phyloP scores from a whole-genome alignment of 2,329 filamentous ascomycete genomes.

The Botryotinia globosa region DNA sequence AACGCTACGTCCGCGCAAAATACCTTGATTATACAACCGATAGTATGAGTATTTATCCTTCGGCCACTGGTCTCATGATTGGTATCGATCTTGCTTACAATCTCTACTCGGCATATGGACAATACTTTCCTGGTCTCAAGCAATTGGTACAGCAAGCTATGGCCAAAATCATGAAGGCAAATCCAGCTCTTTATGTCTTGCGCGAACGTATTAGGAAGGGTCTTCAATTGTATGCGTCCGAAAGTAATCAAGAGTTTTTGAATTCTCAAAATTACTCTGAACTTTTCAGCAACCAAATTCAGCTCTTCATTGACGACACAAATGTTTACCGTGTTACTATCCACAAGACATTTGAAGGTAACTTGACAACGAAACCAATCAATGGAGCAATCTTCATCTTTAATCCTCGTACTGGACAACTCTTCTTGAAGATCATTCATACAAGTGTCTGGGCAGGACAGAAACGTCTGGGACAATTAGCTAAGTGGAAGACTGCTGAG shows the following conservation, averaged over 20 bases:
- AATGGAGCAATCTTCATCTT: constrained; percentile 99
- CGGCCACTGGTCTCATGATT: constrained; percentile 94
- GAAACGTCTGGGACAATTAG: constrained; percentile 96
- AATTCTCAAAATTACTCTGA: constrained; percentile 99
- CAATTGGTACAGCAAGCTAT: constrained; percentile 95
- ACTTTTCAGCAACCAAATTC: constrained; percentile 97
- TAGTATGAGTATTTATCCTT: constrained; percentile 98
- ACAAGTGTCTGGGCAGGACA: constrained; percentile 99
- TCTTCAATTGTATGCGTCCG: constrained; percentile 94
- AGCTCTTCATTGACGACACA: constrained; percentile 98
- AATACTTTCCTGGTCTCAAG: constrained; percentile 98
- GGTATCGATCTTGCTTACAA: constrained; percentile 98
- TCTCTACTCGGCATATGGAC: constrained; percentile 94
- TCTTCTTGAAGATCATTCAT: constrained; percentile 99
- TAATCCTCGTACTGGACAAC: constrained; percentile 95
- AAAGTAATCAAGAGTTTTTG: constrained; percentile 98
- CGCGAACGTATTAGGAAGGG: constrained; percentile 98
- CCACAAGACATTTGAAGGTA: constrained; percentile 99
- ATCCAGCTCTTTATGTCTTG: constrained; percentile 91
- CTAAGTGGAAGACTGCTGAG: constrained; percentile 99
- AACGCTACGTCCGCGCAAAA: constrained; percentile 94
- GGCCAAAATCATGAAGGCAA: constrained; percentile 99
- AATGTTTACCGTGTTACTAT: constrained; percentile 99
- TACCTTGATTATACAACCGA: constrained; percentile 99
- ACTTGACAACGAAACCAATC: constrained; percentile 98